Conservation (phyloP, 108 stramenopile genomes). For the Skeletonema menzelii region DNA sequence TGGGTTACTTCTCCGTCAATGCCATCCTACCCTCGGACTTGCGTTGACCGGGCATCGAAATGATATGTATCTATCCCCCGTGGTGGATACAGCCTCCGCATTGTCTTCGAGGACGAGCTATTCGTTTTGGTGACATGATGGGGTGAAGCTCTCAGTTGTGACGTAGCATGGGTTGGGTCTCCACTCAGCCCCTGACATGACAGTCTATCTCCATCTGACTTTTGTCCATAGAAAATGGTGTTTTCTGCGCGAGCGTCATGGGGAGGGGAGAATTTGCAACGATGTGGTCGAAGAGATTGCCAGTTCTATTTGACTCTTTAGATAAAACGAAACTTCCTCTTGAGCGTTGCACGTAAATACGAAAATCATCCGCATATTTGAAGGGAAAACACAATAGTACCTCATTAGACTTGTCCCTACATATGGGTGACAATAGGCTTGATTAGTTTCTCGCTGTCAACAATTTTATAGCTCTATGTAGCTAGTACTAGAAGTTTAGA, state of each 20-base stretch:
- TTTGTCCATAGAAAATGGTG: neutral
- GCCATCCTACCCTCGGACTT: neutral
- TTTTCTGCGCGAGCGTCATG: neutral
- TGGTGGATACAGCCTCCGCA: neutral
- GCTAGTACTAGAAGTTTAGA: neutral
- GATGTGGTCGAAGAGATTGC: neutral
- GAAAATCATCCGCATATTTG: neutral
- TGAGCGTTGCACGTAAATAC: neutral
- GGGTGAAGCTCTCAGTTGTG: neutral
- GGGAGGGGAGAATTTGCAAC: neutral
- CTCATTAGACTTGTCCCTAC: slow-evolving; percentile 4
- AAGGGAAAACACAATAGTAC: neutral
- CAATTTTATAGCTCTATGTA: neutral
- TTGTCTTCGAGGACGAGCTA: neutral
- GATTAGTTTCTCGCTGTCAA: slow-evolving; percentile 8
- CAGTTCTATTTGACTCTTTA: neutral
- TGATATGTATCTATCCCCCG: neutral
- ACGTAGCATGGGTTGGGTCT: neutral
- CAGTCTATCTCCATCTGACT: neutral
- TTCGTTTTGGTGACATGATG: neutral
- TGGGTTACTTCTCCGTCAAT: neutral
- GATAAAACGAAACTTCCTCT: neutral
- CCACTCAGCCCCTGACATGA: neutral
- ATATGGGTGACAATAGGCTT: slow-evolving; percentile 22
- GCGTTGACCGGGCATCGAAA: neutral